These are phyloP conservation scores for Chaetomidium leptoderma DNA, from an alignment of 495 filamentous ascomycete genomes.

Conservation along the genomic window DNA sequence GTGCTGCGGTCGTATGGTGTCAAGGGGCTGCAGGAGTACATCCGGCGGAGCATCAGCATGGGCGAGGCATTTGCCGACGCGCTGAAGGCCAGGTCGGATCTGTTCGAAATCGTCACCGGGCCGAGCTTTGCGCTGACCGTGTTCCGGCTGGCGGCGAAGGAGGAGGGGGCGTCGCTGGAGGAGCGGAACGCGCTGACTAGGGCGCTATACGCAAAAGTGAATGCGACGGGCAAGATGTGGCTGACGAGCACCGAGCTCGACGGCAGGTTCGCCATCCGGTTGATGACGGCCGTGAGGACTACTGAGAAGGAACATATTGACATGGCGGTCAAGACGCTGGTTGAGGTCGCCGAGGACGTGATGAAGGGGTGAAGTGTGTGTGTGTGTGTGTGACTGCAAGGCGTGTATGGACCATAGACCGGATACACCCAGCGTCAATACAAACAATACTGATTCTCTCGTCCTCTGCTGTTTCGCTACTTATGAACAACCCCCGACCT, in stretches of 20 bases:
- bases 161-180: constrained; percentile 31
- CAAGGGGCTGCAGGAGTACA: constrained; percentile 68
- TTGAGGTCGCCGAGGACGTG: constrained; percentile 59
- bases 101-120: constrained; percentile 72
- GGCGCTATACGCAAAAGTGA: constrained; percentile 71
- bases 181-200: constrained; percentile 66
- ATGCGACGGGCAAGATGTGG: constrained; percentile 73
- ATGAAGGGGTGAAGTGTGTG: constrained; percentile 16
- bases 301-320: constrained; percentile 66
- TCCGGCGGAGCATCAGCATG: constrained; percentile 60
- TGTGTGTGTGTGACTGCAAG: too few relatives aligned
- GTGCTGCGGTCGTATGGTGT: constrained; percentile 85
- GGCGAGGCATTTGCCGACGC: constrained; percentile 65
- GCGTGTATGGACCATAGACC: neutral
- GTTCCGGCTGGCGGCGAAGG: constrained; percentile 50
- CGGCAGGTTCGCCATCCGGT: constrained; percentile 75
- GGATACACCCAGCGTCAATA: neutral
- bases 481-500: neutral
- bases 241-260: constrained; percentile 73
- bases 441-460: neutral
- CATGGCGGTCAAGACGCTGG: constrained; percentile 74
- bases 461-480: neutral
- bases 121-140: constrained; percentile 80
- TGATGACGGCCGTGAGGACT: constrained; percentile 66
- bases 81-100: constrained; percentile 55